These are phyloP conservation scores for Amphirosellinia nigrospora DNA, from an alignment of 495 filamentous ascomycete species.

Conservation along the genomic window DNA sequence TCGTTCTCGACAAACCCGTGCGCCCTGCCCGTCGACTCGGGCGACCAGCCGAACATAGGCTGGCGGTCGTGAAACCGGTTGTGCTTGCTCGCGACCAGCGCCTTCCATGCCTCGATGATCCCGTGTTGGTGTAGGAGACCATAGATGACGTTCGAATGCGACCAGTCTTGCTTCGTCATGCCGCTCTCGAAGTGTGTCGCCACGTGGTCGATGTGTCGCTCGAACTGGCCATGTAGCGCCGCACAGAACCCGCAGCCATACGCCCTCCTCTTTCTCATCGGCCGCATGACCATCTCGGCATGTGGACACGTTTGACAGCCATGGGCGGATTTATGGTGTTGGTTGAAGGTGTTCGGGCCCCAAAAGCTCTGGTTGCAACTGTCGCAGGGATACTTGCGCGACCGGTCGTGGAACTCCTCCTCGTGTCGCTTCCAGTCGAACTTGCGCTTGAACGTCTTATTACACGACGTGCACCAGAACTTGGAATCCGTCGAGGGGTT, in stretches of 20 bases:
- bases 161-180: constrained; percentile 54
- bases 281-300: constrained; percentile 52
- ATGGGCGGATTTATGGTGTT: constrained; percentile 58
- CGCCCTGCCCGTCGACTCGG: constrained; percentile 51
- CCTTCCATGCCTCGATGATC: constrained; percentile 55
- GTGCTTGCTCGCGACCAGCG: constrained; percentile 46
- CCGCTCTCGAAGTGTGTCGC: constrained; percentile 56
- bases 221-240: constrained; percentile 51
- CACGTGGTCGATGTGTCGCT: constrained; percentile 59
- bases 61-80: constrained; percentile 50
- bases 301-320: constrained; percentile 57
- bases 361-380: constrained; percentile 57
- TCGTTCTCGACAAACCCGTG: constrained; percentile 56
- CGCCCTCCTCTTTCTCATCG: constrained; percentile 39
- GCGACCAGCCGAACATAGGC: constrained; percentile 55
- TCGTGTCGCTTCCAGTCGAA: constrained; percentile 61
- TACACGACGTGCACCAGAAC: constrained; percentile 60
- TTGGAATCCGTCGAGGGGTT: constrained; percentile 36
- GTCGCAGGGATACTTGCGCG: constrained; percentile 56
- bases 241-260: constrained; percentile 58
- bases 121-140: constrained; percentile 56
- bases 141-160: constrained; percentile 57
- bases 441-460: constrained; percentile 57
- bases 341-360: constrained; percentile 58
- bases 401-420: constrained; percentile 60